phyloP scores from a whole-genome alignment of 2,329 filamentous ascomycete species.

The Claviceps humidiphila region DNA sequence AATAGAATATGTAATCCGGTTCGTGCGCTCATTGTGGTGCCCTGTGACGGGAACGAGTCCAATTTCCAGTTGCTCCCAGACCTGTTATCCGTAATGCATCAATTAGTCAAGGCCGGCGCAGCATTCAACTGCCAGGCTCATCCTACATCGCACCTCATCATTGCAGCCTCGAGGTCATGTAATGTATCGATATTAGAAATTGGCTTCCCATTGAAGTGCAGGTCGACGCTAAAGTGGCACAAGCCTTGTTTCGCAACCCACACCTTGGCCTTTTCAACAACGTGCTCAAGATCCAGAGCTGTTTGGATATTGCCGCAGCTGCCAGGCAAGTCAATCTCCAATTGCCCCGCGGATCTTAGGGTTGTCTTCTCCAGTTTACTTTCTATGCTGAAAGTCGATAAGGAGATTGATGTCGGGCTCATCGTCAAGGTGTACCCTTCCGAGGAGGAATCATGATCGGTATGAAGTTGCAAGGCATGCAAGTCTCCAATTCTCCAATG shows the following conservation, averaged over 20 bases:
- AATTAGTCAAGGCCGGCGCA: background rate
- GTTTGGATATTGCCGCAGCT: constrained; percentile 6
- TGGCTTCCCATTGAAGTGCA: constrained; percentile 11
- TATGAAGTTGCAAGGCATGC: background rate
- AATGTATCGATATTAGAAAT: constrained; percentile 7
- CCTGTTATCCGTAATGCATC: background rate
- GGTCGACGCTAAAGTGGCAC: constrained; percentile 17
- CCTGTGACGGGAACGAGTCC: constrained; percentile 12
- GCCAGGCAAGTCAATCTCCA: constrained; percentile 15
- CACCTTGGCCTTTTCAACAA: constrained; percentile 13
- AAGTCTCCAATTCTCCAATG: background rate
- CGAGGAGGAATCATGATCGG: background rate
- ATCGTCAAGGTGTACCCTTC: background rate
- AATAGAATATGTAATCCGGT: constrained; percentile 19
- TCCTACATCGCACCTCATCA: constrained; percentile 17
- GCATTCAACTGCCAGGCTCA: background rate
- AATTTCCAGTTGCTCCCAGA: constrained; percentile 20
- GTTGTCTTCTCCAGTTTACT: constrained; percentile 12
- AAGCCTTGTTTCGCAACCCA: constrained; percentile 20
- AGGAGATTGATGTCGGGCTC: constrained; percentile 8
- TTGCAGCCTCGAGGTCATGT: constrained; percentile 7
- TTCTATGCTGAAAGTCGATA: constrained; percentile 14
- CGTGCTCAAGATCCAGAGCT: constrained; percentile 12
- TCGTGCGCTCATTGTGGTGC: constrained; percentile 5
- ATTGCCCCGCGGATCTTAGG: constrained; percentile 12